Evolutionary conservation across 2,329 filamentous ascomycete genomes (phyloP).

Genomic region (Xylariaceae sp.): DNA sequence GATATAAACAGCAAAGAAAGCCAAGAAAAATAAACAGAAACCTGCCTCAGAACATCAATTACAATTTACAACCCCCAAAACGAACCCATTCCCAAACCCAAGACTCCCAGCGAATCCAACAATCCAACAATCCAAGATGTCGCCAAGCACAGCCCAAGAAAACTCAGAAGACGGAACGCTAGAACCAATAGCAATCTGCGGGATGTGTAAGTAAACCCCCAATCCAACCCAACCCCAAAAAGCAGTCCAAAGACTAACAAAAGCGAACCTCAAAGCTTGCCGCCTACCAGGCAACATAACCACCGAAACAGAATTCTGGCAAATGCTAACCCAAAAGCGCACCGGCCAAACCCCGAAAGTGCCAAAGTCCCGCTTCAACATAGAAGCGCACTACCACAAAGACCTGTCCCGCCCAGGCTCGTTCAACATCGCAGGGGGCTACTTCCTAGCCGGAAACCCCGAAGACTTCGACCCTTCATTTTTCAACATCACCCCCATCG

Average conservation of each 20-base stretch:
- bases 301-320: constrained; percentile 22
- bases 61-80: background rate
- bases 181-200: constrained; percentile 24
- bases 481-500: constrained; percentile 38
- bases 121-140: constrained; percentile 14
- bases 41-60: background rate
- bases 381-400: constrained; percentile 22
- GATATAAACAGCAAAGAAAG: too few species aligned
- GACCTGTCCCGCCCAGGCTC: constrained; percentile 19
- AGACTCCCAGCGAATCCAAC: too few species aligned
- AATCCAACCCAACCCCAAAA: too few species aligned
- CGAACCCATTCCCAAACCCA: too few species aligned
- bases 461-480: constrained; percentile 33
- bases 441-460: constrained; percentile 22
- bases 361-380: constrained; percentile 22
- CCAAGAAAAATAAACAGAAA: too few species aligned
- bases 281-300: constrained; percentile 22
- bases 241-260: constrained; percentile 3
- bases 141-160: constrained; percentile 13
- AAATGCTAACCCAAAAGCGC: constrained; percentile 19
- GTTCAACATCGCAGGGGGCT: constrained; percentile 25
- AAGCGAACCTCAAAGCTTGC: constrained; percentile 16
- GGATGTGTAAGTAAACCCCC: constrained; percentile 25
- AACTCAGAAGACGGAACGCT: constrained; percentile 10
- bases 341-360: constrained; percentile 19